These are phyloP conservation scores for Coemansia sp. DNA, from an alignment of 192 early-diverging fungal genomes.

Conservation along the genomic window DNA sequence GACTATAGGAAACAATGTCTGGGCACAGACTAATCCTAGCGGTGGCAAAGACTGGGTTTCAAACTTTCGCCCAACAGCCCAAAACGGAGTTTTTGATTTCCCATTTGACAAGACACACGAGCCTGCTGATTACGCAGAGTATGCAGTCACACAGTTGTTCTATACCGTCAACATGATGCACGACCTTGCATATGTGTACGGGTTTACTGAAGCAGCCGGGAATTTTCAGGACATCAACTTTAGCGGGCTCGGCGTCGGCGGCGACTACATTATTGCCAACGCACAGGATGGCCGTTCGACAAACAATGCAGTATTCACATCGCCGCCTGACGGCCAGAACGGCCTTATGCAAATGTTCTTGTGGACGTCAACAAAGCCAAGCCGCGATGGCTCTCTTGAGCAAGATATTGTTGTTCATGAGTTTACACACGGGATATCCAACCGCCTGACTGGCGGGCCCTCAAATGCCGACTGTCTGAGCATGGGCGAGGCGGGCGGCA, in stretches of 20 bases:
- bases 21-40: conserved; percentile 78
- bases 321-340: conserved; percentile 87
- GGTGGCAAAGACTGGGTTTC: conserved; percentile 70
- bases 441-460: conserved; percentile 87
- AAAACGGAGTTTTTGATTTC: conserved; percentile 71
- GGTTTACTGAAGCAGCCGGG: conserved; percentile 86
- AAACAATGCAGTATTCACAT: conserved; percentile 94
- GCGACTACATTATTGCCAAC: conserved; percentile 85
- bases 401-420: conserved; percentile 91
- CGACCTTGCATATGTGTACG: conserved; percentile 86
- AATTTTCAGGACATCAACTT: conserved; percentile 95
- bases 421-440: conserved; percentile 89
- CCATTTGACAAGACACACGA: conserved; percentile 62
- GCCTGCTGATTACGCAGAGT: conserved; percentile 74
- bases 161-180: conserved; percentile 93
- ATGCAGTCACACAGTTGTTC: conserved; percentile 83
- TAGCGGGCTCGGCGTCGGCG: conserved; percentile 70
- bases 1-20: conserved; percentile 92
- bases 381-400: conserved; percentile 84
- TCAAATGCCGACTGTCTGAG: conserved; percentile 85
- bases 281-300: conserved; percentile 86
- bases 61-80: conserved; percentile 76
- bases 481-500: conserved; percentile 84
- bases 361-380: conserved; percentile 74
- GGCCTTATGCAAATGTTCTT: conserved; percentile 93